These are phyloP conservation scores for Panicum virgatum DNA, from an alignment of 202 grass and related monocot species.

Conservation along the genomic window DNA sequence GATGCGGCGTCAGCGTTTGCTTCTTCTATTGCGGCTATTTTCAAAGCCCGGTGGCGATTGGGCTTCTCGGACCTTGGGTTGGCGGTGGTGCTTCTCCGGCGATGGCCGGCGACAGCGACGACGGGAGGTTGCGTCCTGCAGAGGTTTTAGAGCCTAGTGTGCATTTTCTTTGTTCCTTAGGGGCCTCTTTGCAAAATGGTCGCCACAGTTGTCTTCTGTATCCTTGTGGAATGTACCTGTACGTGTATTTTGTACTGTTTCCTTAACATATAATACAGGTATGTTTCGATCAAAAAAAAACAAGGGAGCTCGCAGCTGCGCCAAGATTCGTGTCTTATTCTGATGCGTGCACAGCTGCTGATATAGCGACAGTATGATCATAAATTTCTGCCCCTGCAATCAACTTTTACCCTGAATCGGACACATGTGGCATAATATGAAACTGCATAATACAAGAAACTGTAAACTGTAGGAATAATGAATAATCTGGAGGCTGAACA, in stretches of 20 bases:
- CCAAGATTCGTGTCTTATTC: not conserved
- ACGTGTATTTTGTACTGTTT: not conserved
- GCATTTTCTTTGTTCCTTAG: too few relatives aligned
- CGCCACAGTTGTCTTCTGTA: not conserved
- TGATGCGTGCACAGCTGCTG: not conserved
- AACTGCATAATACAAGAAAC: not conserved
- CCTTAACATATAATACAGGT: too few relatives aligned
- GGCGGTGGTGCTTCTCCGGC: not conserved
- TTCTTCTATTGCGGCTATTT: too few relatives aligned
- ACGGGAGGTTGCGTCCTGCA: too few relatives aligned
- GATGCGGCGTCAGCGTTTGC: too few relatives aligned
- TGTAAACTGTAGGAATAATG: too few relatives aligned
- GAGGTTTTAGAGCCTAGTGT: too few relatives aligned
- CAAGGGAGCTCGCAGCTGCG: not conserved
- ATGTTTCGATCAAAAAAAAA: not conserved
- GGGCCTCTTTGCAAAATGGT: not conserved
- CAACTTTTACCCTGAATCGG: not conserved
- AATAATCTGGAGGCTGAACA: not conserved
- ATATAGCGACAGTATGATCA: not conserved
- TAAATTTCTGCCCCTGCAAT: not conserved
- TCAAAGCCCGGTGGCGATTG: too few relatives aligned
- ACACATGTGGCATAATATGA: not conserved
- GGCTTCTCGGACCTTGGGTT: too few relatives aligned
- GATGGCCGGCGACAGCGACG: not conserved
- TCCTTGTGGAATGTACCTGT: not conserved